A percentile compares a stretch with the other conserved stretches of the same genome.
phyloP scores from a whole-genome alignment of 805 yeast species.

The Candida coleopterorum region DNA sequence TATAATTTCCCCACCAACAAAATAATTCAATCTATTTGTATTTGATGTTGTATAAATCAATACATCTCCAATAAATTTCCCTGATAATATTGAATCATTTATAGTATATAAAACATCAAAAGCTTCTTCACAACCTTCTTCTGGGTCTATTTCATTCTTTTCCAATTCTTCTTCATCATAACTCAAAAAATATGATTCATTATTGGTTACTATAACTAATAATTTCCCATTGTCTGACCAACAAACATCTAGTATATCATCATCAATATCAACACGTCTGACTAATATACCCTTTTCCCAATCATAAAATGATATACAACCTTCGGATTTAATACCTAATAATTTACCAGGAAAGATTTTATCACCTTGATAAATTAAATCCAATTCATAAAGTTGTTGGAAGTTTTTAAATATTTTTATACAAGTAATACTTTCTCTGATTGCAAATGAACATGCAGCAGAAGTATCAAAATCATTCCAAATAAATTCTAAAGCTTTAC shows the following conservation, averaged over 20 bases:
- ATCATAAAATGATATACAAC: conserved; percentile 83
- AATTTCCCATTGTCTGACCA: conserved; percentile 96
- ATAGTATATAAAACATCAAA: conserved; percentile 83
- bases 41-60: conserved; percentile 84
- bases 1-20: conserved; percentile 90
- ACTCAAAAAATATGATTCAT: conserved; percentile 71
- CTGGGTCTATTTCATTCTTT: conserved; percentile 56
- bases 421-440: conserved; percentile 61
- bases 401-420: conserved; percentile 80
- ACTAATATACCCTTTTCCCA: conserved; percentile 88
- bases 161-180: conserved; percentile 66
- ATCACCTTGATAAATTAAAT: conserved; percentile 67
- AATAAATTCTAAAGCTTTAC: conserved; percentile 83
- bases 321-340: conserved; percentile 78
- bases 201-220: conserved; percentile 57
- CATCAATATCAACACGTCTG: conserved; percentile 77
- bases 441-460: conserved; percentile 66
- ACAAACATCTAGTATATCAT: conserved; percentile 69
- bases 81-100: conserved; percentile 73
- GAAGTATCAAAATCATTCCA: conserved; percentile 86
- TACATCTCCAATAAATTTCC: conserved; percentile 97
- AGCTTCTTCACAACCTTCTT: conserved; percentile 85
- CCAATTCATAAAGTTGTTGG: conserved; percentile 66
- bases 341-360: conserved; percentile 87
- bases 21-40: conserved; percentile 79